Base-by-base conservation (phyloP, 2,329 filamentous ascomycete species). In the Penicillium sp. region DNA sequence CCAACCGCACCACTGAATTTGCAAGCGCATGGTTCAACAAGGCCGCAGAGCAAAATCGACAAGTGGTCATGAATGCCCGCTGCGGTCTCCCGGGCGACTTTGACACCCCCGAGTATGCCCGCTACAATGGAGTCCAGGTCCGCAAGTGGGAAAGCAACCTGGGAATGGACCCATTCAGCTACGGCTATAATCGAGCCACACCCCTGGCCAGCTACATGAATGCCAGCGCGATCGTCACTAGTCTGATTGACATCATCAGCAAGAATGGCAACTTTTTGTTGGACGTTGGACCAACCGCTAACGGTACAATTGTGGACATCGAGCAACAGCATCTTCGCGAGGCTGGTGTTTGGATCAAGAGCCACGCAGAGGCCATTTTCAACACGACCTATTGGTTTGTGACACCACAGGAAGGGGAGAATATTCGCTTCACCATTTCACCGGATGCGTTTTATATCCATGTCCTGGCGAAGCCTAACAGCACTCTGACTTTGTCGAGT, bases 71-170 rank as follows among this genome's bases (percentile, higher is more conserved):
- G 66, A 86, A 88, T 72, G 78, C 78, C 48, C 81, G 85, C 7
- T 88, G 85, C 69, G 85, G 85, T 3, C 71, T 84, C 0, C 75
- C 81, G 0, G 79, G 79, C 12, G 84, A 87, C 72, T 87, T 86
- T 64, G 84, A 87, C 68, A 87, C 84, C 1, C 85, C 85, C 0
- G 85, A 87, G 68, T 88, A 87, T 67, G 74, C 76, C 31, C 77
- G 76, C 7, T 85, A 82, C 67, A 72, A 76, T 2, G 76, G 79
- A 3, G 78, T 81, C 8, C 83, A 85, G 69, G 69, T 75, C 35
- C 76, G 83, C 31, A 87, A 87, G 70, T 88, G 84, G 84, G 85
- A 87, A 71, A 81, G 75, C 42, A 87, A 82, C 70, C 78, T 78
- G 43, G 85, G 85, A 39, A 84, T 88, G 82, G 85, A 87, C 64